Conservation (phyloP, 2,329 filamentous ascomycete species). For the Sporothrix mexicana region DNA sequence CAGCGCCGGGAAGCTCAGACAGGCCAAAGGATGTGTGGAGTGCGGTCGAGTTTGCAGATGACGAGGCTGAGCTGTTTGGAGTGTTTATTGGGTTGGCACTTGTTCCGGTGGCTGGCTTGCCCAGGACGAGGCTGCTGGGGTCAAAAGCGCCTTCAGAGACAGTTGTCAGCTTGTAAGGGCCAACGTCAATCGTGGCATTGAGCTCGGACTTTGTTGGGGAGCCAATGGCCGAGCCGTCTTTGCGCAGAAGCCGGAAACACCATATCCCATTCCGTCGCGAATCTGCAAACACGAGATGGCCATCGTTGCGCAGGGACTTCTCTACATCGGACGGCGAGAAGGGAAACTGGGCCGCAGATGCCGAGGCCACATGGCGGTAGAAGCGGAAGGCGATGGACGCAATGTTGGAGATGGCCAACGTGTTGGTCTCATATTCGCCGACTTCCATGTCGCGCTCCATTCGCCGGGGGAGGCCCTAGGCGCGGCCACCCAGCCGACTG, state of each 20-base stretch:
- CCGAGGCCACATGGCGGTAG: conserved; percentile 57
- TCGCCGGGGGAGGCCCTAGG: conserved; percentile 38
- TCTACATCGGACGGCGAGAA: conserved; percentile 59
- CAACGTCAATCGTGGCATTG: conserved; percentile 51
- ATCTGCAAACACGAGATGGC: conserved; percentile 61
- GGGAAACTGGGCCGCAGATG: conserved; percentile 50
- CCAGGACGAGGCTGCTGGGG: conserved; percentile 55
- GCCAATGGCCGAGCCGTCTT: conserved; percentile 46
- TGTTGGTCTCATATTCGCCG: conserved; percentile 68
- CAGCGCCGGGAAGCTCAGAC: neutral
- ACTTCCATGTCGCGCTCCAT: conserved; percentile 62
- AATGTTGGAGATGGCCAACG: conserved; percentile 64
- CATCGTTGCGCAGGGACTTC: conserved; percentile 56
- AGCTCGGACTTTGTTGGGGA: conserved; percentile 43
- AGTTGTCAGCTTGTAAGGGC: conserved; percentile 52
- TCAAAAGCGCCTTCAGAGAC: conserved; percentile 60
- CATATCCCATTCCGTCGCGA: conserved; percentile 57
- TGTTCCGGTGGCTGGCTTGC: conserved; percentile 41
- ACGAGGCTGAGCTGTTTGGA: conserved; percentile 55
- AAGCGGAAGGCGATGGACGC: conserved; percentile 60
- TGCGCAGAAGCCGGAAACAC: conserved; percentile 58
- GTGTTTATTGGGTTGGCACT: conserved; percentile 50
- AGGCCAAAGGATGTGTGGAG: conserved; percentile 8
- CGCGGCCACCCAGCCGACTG: conserved; percentile 34
- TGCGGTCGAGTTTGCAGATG: conserved; percentile 49